Percentiles rank a stretch among this genome's conserved stretches.
These are phyloP conservation scores for Dactylonectria estremocensis DNA, from an alignment of 2,329 filamentous ascomycete genomes.

Conservation along the genomic window DNA sequence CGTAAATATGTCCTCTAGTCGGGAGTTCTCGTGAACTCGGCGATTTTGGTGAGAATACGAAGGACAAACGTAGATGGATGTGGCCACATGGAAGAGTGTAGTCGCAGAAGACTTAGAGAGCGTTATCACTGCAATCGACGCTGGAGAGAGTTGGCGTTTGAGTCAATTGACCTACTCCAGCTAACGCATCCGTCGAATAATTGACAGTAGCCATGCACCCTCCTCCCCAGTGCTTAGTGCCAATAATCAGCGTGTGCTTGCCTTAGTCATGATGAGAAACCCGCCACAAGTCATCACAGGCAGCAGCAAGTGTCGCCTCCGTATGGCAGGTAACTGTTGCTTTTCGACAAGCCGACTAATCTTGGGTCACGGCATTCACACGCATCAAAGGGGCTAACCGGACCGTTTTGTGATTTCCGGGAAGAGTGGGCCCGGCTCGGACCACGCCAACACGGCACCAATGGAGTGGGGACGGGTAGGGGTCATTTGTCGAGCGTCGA, in stretches of 20 bases:
- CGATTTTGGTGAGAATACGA: not conserved
- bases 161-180: not conserved
- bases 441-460: not conserved
- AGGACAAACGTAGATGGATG: not conserved
- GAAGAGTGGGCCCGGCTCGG: constrained; percentile 3
- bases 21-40: not conserved
- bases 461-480: not conserved
- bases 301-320: not conserved
- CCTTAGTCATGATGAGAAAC: not conserved
- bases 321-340: not conserved
- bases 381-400: not conserved
- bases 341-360: not conserved
- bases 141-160: not conserved
- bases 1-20: not conserved
- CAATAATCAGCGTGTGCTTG: not conserved
- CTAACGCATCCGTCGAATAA: not conserved
- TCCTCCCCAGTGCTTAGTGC: not conserved
- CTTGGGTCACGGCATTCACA: not conserved
- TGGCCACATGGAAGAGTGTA: not conserved
- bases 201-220: not conserved
- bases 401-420: not conserved
- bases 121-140: not conserved
- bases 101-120: not conserved
- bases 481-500: not conserved
- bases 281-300: not conserved